Conservation (phyloP, 2,329 filamentous ascomycete species). For the Annulohypoxylon truncatum region DNA sequence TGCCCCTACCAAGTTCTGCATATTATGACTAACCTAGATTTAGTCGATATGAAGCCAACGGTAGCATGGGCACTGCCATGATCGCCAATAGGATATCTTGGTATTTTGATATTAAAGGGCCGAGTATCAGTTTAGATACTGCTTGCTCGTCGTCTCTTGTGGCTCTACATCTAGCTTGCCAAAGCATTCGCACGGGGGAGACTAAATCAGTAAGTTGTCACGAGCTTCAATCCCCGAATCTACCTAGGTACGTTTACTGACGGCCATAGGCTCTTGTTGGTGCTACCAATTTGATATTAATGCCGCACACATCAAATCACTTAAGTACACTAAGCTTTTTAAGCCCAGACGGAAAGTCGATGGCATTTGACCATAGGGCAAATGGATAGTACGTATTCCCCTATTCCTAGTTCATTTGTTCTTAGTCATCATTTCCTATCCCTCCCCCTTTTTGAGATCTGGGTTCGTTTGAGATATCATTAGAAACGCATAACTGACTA, state of each 20-base stretch:
- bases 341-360: conserved; percentile 45
- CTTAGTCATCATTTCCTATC: background rate
- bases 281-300: conserved; percentile 47
- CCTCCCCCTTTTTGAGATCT: background rate
- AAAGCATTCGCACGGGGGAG: conserved; percentile 52
- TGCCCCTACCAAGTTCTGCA: conserved; percentile 30
- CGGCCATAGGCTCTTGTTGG: conserved; percentile 43
- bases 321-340: conserved; percentile 47
- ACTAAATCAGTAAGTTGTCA: conserved; percentile 44
- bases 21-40: conserved; percentile 22
- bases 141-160: conserved; percentile 56
- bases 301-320: conserved; percentile 49
- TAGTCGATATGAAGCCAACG: conserved; percentile 47
- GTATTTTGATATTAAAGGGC: conserved; percentile 54
- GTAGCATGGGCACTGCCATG: conserved; percentile 49
- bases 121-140: conserved; percentile 57
- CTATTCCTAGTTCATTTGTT: background rate
- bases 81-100: conserved; percentile 54
- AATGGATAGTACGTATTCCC: conserved; percentile 43
- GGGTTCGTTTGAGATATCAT: background rate
- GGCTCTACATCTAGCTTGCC: conserved; percentile 54
- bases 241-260: background rate
- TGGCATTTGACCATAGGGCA: conserved; percentile 47
- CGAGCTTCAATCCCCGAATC: conserved; percentile 4
- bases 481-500: conserved; percentile 47